These are phyloP conservation scores for Penicillium aurantiogriseum DNA, from an alignment of 2,329 filamentous ascomycete species.

Conservation along the genomic window DNA sequence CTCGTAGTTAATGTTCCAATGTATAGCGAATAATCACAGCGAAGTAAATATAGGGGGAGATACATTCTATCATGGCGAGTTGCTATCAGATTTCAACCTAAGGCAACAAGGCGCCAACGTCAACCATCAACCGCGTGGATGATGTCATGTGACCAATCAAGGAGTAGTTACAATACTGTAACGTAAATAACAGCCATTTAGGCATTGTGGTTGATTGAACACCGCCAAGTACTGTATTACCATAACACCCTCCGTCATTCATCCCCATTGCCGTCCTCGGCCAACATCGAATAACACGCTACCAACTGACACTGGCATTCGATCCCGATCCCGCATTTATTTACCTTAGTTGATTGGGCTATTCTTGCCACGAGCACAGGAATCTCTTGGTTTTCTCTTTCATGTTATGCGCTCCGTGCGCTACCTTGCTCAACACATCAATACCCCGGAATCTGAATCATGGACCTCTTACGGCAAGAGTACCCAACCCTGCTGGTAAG, in stretches of 20 bases:
- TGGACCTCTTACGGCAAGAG: constrained; percentile 80
- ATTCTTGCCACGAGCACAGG: not conserved
- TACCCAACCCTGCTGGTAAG: constrained; percentile 94
- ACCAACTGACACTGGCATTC: constrained; percentile 13
- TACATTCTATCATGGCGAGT: not conserved
- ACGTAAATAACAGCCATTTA: not conserved
- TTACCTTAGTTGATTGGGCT: constrained; percentile 15
- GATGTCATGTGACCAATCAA: constrained; percentile 21
- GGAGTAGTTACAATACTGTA: not conserved
- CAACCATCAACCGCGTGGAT: constrained; percentile 8
- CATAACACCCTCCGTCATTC: constrained; percentile 22
- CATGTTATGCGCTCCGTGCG: constrained; percentile 36
- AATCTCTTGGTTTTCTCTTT: constrained; percentile 7
- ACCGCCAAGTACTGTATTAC: constrained; percentile 7
- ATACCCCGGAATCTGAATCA: constrained; percentile 41
- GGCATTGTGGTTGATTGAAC: not conserved
- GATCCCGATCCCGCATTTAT: constrained; percentile 17
- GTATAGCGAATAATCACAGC: not conserved
- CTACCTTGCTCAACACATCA: constrained; percentile 16
- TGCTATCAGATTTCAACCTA: not conserved
- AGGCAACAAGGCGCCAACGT: constrained; percentile 2
- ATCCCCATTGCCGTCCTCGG: constrained; percentile 24
- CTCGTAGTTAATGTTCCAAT: not conserved
- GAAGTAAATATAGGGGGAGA: not conserved
- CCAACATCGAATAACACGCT: constrained; percentile 20